These are phyloP conservation scores for Physcomitrium patens DNA, from an alignment of 225 moss, liverwort and hornwort species.

Conservation along the genomic window DNA sequence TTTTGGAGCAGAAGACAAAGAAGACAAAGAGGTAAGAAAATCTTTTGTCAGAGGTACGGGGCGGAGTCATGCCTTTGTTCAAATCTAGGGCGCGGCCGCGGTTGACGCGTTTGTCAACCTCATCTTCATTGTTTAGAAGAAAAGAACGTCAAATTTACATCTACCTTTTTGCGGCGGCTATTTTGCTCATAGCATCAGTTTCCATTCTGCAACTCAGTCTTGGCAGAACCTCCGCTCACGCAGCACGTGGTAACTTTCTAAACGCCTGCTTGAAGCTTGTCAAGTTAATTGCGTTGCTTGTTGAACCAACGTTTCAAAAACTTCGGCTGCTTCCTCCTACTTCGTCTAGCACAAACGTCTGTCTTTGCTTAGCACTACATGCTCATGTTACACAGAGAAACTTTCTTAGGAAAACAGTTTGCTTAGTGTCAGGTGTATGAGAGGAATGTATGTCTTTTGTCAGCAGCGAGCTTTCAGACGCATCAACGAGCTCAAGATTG, in stretches of 20 bases:
- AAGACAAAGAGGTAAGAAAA: slow-evolving; percentile 18
- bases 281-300: neutral
- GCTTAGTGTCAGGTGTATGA: slow-evolving; percentile 13
- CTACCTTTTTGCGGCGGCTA: slow-evolving; percentile 47
- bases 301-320: slow-evolving; percentile 19
- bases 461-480: neutral
- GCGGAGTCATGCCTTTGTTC: slow-evolving; percentile 45
- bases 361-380: slow-evolving; percentile 6
- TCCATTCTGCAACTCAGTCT: slow-evolving; percentile 45
- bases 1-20: slow-evolving; percentile 24
- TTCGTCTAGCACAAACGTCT: slow-evolving; percentile 12
- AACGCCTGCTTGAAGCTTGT: slow-evolving; percentile 28
- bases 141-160: slow-evolving; percentile 41
- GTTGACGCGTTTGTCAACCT: slow-evolving; percentile 44
- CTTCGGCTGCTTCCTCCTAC: slow-evolving; percentile 12
- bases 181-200: slow-evolving; percentile 67
- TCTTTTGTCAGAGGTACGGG: neutral
- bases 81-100: slow-evolving; percentile 48
- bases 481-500: neutral
- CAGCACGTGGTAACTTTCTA: slow-evolving; percentile 29
- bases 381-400: slow-evolving; percentile 18
- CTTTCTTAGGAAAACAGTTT: neutral
- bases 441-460: neutral
- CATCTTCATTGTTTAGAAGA: slow-evolving; percentile 31
- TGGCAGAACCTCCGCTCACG: slow-evolving; percentile 15